phyloP scores from a whole-genome alignment of 1,139 yeast genomes.

The Diutina mesorugosa region DNA sequence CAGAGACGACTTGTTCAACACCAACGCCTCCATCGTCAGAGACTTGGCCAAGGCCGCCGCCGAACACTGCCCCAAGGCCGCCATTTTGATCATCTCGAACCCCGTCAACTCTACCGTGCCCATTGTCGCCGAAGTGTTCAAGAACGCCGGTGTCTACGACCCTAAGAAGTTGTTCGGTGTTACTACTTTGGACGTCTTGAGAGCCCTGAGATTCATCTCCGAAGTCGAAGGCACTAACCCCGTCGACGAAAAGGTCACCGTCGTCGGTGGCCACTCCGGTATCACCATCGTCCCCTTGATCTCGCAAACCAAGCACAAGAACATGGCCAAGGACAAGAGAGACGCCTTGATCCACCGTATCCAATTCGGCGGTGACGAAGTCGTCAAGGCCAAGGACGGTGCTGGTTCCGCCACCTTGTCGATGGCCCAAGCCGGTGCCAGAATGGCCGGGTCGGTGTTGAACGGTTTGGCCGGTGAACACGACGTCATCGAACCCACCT shows the following conservation, averaged over 20 bases:
- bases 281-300: conserved; percentile 85
- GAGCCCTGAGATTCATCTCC: conserved; percentile 82
- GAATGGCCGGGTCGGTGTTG: conserved; percentile 69
- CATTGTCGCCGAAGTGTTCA: conserved; percentile 76
- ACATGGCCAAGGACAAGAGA: conserved; percentile 38
- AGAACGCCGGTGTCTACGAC: conserved; percentile 62
- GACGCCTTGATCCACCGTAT: conserved; percentile 73
- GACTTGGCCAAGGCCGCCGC: conserved; percentile 78
- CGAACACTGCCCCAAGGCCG: conserved; percentile 59
- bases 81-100: conserved; percentile 73
- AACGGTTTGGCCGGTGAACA: conserved; percentile 50
- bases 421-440: conserved; percentile 93
- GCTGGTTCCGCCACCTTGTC: conserved; percentile 90
- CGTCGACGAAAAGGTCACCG: conserved; percentile 54
- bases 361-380: conserved; percentile 97
- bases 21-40: conserved; percentile 83
- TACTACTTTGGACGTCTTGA: conserved; percentile 80
- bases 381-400: conserved; percentile 90
- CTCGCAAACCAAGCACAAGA: conserved; percentile 47
- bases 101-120: conserved; percentile 96
- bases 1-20: conserved; percentile 86
- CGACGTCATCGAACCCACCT: conserved; percentile 37
- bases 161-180: conserved; percentile 83
- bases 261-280: conserved; percentile 96
- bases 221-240: conserved; percentile 49